A percentile compares a stretch with the other conserved stretches of the same genome.
Evolutionary conservation across 1,284 basidiomycete genomes (phyloP).

Genomic region (Ganoderma multipileum): DNA sequence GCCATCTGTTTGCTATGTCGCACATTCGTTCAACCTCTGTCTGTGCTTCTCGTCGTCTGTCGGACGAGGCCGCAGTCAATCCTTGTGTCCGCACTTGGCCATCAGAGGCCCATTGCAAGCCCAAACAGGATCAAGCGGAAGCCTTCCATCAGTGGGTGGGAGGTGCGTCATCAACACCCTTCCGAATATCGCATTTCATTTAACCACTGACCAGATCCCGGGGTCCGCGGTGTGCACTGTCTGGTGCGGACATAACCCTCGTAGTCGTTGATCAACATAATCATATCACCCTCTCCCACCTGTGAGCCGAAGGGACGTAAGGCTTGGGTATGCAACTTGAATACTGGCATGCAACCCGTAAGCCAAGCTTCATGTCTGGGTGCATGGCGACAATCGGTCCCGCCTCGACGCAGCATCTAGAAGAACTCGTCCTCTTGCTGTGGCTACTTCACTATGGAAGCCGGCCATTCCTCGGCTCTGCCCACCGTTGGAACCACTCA

Average conservation of each 20-base stretch:
- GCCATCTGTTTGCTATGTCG: background rate
- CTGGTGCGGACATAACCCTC: background rate
- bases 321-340: background rate
- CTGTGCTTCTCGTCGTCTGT: background rate
- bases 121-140: background rate
- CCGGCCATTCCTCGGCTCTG: background rate
- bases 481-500: background rate
- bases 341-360: background rate
- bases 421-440: background rate
- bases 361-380: background rate
- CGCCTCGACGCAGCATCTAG: too few relatives aligned
- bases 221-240: background rate
- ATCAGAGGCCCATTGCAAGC: background rate
- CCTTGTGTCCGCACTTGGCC: background rate
- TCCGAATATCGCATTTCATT: background rate
- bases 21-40: background rate
- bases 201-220: background rate
- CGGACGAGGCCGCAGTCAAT: background rate
- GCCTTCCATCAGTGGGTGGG: background rate
- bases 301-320: background rate
- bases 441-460: background rate
- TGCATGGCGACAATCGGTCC: background rate
- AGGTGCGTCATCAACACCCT: background rate
- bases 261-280: background rate
- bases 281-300: background rate